Evolutionary conservation across 2,329 filamentous ascomycete genomes (phyloP), one percentile per base, ranked within the genome.

Genomic region (Neoscytalidium dimidiatum): DNA sequence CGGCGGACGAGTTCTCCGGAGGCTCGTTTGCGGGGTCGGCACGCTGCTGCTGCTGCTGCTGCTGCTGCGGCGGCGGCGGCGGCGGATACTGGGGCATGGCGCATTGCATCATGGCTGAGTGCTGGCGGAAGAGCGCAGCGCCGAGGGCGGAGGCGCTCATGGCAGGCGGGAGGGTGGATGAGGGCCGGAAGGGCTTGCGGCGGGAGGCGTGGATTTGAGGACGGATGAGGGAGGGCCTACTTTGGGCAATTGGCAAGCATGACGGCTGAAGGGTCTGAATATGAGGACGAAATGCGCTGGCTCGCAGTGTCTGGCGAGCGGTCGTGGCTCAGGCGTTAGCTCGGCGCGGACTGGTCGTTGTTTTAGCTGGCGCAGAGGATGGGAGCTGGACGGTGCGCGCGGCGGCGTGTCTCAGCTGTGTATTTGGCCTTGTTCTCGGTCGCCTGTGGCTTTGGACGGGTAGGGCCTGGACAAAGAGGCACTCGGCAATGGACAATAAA

Each of bases 61-160:
- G n/a, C n/a, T n/a, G n/a, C n/a, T n/a, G n/a, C n/a, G n/a, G n/a
- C n/a, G n/a, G n/a, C n/a, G n/a, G n/a, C n/a, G n/a, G n/a, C 38
- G 19, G 52, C 21, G 43, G 43, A 5, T 33, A 33, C 21, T 35
- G 31, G 3, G 57, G 38, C 35, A 44, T 33, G 57, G 41, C 26
- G 41, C 26, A 51, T 8, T 62, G 56, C 56, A 60, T 46, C 41
- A 60, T 60, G 56, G 56, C 48, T 7, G 61, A n/a, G 23, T 63
- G 61, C 35, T 52, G 61, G 33, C 49, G 61, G 48, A 63, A 63
- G 46, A 63, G 61, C 29, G 48, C 61, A 41, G 61, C 61, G 23
- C 61, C 61, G 17, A 63, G 46, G 35, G 46, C 61, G 26, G 61
- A 63, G 4, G 61, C 46, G 46, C 46, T 63, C 48, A 53, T 63